phyloP scores from a whole-genome alignment of 768 basidiomycete species.

The Suillus occidentalis region DNA sequence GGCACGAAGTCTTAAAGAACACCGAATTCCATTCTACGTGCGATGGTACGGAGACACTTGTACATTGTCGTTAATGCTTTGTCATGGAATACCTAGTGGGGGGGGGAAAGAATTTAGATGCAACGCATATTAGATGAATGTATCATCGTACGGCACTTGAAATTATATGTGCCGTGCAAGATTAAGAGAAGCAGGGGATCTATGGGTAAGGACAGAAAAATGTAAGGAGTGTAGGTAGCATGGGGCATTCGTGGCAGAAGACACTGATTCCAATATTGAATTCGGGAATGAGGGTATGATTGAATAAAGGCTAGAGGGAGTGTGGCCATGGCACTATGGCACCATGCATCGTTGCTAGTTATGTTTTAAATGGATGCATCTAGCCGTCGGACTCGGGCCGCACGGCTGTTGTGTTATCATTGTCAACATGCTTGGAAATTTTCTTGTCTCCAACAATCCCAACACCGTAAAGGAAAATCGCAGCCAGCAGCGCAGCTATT shows the following conservation, averaged over 20 bases:
- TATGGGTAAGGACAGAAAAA: not conserved
- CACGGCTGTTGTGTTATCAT: slow-evolving; percentile 22
- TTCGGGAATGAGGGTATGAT: not conserved
- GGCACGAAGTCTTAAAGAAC: not conserved
- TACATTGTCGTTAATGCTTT: not conserved
- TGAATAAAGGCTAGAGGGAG: not conserved
- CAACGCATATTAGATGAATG: not conserved
- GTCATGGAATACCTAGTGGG: not conserved
- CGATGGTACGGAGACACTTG: not conserved
- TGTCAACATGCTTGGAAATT: slow-evolving; percentile 8
- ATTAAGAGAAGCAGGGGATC: not conserved
- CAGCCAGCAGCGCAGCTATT: slow-evolving; percentile 33
- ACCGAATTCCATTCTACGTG: not conserved
- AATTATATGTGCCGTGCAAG: not conserved
- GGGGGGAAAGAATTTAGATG: not conserved
- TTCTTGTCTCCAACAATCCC: slow-evolving; percentile 41
- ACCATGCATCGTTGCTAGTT: not conserved
- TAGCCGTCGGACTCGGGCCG: not conserved
- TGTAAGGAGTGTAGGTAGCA: not conserved
- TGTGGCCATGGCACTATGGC: not conserved
- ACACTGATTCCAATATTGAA: not conserved
- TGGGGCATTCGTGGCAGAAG: not conserved
- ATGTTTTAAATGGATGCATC: not conserved
- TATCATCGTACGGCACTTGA: not conserved
- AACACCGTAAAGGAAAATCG: slow-evolving; percentile 39